Base-by-base conservation (phyloP, 768 basidiomycete species). In the Gymnopilus junonius region DNA sequence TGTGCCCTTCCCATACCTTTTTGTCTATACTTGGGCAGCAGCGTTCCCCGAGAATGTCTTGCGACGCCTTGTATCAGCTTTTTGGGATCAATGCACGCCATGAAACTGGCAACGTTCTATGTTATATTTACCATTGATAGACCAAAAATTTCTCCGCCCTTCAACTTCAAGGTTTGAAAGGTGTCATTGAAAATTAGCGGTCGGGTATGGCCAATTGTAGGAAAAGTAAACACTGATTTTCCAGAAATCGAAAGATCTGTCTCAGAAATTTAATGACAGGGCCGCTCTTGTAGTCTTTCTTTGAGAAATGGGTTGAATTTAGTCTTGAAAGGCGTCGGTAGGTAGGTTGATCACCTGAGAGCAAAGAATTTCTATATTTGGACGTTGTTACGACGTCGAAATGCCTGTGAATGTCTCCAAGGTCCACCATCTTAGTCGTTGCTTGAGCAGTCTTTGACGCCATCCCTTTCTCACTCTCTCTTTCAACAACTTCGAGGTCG, bases 321-420 rank as follows among this genome's bases (percentile, higher is more conserved):
- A n/a, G n/a, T n/a, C 48, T 31, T 32, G 48, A 32, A 51, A 27
- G 29, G 31, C 48, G 48, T 51, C 48, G 48, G 48, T 51, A 51
- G n/a, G 48, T 10, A 23, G 7, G 27, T 51, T 32, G 48, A 51
- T 51, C 48, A 51, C 48, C 48, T 51, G 48, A 51, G 48, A 51
- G 29, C 48, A 51, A 51, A 51, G 48, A 42, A 32, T 46, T 17
- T 51, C 48, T 51, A 51, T 51, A 31, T 17, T 51, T 51, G 29
- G 5, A n/a, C 48, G 31, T 51, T 51, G 48, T 51, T 51, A 51
- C 48, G 48, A 51, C 48, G 31, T 51, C 48, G 48, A 51, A 51
- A 51, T 51, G 48, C 48, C 48, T 51, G 48, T 29, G 48, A 51
- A 51, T 51, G 48, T 51, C 48, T 32, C 27, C n/a, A 29, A 51